Base-by-base conservation (phyloP, 805 yeast species). In the Ogataea salicorniae region DNA sequence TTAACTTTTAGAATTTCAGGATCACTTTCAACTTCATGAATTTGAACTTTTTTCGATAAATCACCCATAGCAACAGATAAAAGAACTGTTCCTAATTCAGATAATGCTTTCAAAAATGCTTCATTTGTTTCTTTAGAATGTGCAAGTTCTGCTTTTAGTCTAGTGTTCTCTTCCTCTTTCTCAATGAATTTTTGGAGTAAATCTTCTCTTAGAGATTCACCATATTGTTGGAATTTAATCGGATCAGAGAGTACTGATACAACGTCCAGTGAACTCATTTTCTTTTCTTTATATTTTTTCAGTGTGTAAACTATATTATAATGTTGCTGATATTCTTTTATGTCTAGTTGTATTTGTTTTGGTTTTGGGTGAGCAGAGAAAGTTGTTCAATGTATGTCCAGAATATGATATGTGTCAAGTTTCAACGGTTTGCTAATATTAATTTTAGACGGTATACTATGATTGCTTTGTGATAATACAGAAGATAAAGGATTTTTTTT, bases 11-110 rank as follows among this genome's bases (percentile, higher is more conserved):
- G 73, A 52, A 87, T 86, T 61, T 85, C 92, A 1, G 94, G 89
- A 63, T 86, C 90, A 48, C 78, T 73, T 61, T 85, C 91, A 38
- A 77, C 81, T 23, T 79, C 74, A 61, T 84, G 88, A 48, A 86
- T 77, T 48, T 78, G 81, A 26, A 87, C 95, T 61, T 87, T 87
- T 57, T 87, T 87, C 31, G 89, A 80, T 57, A 88, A 72, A 60
- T 88, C 95, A 43, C 96, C 96, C 77, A 82, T 84, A 17, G 95
- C 94, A 22, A 88, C 96, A 15, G 92, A 87, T 37, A 86, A 84
- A 18, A 88, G 91, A 18, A 88, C 95, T 35, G 87, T 84, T 26
- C 95, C 95, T 33, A 88, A 85, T 58, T 88, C 95, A 47, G 80
- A 76, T 34, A 86, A 68, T 4, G 91, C 90, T 59, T 78, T 77